These are phyloP conservation scores for Aspergillus tubingensis DNA, from an alignment of 2,329 filamentous ascomycete species.

Conservation along the genomic window DNA sequence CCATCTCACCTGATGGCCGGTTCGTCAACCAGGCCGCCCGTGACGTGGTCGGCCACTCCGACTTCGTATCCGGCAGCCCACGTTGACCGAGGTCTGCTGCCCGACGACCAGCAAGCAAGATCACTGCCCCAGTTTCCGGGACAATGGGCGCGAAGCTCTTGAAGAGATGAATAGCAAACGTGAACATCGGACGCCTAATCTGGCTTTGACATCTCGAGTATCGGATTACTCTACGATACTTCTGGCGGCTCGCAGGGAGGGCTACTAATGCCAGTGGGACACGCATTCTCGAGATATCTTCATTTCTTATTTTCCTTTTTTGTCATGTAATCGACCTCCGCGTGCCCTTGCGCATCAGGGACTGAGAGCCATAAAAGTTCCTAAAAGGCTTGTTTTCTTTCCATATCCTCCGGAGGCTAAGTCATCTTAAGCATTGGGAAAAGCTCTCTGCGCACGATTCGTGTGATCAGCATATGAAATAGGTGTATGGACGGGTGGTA, in stretches of 20 bases:
- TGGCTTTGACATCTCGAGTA: neutral
- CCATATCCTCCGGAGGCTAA: conserved; percentile 9
- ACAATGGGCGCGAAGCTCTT: conserved; percentile 20
- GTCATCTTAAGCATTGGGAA: conserved; percentile 10
- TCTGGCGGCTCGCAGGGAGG: neutral
- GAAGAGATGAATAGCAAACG: neutral
- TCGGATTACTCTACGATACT: neutral
- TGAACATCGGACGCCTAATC: neutral
- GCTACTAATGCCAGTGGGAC: neutral
- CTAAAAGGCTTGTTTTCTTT: neutral
- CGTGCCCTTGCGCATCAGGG: neutral
- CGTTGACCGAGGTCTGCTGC: conserved; percentile 7
- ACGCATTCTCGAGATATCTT: neutral
- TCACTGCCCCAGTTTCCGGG: conserved; percentile 19
- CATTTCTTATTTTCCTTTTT: neutral
- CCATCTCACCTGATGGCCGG: conserved; percentile 6
- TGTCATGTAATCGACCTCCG: neutral
- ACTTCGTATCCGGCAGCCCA: conserved; percentile 14
- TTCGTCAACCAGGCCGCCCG: conserved; percentile 11
- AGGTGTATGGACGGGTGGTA: conserved; percentile 13
- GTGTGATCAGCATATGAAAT: conserved; percentile 11
- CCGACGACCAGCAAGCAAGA: conserved; percentile 18
- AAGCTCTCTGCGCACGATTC: conserved; percentile 7
- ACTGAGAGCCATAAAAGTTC: neutral
- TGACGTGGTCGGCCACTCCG: conserved; percentile 18